phyloP scores from a whole-genome alignment of 2,329 filamentous ascomycete species.

The Trichothecium sympodiale region DNA sequence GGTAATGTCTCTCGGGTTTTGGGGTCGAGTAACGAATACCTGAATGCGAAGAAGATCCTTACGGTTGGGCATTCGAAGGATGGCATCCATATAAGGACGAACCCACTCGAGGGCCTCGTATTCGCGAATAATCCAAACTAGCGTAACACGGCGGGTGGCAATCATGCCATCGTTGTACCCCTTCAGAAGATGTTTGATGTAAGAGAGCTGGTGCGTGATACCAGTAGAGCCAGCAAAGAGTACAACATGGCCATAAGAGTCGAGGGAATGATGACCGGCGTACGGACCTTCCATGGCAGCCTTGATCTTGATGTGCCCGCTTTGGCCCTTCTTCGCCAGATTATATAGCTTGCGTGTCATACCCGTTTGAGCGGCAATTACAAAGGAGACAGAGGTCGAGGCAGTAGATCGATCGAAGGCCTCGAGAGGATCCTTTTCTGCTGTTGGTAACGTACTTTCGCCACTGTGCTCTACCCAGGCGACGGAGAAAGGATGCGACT shows the following conservation, averaged over 20 bases:
- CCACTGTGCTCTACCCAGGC: constrained; percentile 58
- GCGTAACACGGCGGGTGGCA: constrained; percentile 68
- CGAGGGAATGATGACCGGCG: constrained; percentile 68
- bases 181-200: constrained; percentile 65
- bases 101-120: constrained; percentile 90
- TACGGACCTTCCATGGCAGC: constrained; percentile 88
- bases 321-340: constrained; percentile 33
- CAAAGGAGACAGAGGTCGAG: constrained; percentile 57
- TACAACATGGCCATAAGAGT: constrained; percentile 85
- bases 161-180: constrained; percentile 60
- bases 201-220: constrained; percentile 90
- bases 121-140: constrained; percentile 89
- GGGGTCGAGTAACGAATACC: constrained; percentile 82
- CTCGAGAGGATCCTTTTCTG: constrained; percentile 28
- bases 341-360: constrained; percentile 77
- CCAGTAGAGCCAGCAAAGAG: constrained; percentile 89
- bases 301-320: constrained; percentile 44
- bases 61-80: constrained; percentile 70
- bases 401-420: constrained; percentile 28
- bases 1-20: constrained; percentile 70
- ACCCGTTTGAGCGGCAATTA: constrained; percentile 79
- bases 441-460: constrained; percentile 24
- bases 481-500: constrained; percentile 69
- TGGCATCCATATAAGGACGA: constrained; percentile 65
- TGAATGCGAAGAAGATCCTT: constrained; percentile 76